Evolutionary conservation across 2,329 filamentous ascomycete genomes (phyloP).

Genomic region (Fusarium staphyleae): DNA sequence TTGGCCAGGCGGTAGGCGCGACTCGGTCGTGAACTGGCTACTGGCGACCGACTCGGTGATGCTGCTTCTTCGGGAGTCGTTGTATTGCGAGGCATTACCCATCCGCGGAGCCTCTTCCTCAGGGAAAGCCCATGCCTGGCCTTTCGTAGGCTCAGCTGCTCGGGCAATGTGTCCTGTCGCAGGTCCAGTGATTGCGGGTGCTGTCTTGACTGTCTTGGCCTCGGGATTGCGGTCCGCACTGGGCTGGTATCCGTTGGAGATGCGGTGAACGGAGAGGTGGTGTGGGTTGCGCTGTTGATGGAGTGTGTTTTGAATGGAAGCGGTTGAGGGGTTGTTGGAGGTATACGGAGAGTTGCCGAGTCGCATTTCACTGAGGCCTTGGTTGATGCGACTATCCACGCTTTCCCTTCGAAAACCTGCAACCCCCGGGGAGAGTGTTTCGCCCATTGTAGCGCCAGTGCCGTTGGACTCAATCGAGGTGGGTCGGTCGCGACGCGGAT

Average conservation of each 20-base stretch:
- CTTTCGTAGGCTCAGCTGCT: slow-evolving; percentile 80
- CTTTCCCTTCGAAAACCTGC: slow-evolving; percentile 71
- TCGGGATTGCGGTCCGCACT: slow-evolving; percentile 65
- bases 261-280: slow-evolving; percentile 61
- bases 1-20: slow-evolving; percentile 74
- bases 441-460: slow-evolving; percentile 43
- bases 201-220: slow-evolving; percentile 65
- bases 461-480: slow-evolving; percentile 47
- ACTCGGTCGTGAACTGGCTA: slow-evolving; percentile 80
- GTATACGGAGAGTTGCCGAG: slow-evolving; percentile 74
- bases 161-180: slow-evolving; percentile 70
- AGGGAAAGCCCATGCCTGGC: slow-evolving; percentile 84
- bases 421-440: slow-evolving; percentile 52
- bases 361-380: slow-evolving; percentile 72
- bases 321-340: slow-evolving; percentile 78
- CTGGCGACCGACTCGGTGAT: slow-evolving; percentile 80
- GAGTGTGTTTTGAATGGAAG: slow-evolving; percentile 75
- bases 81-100: slow-evolving; percentile 56
- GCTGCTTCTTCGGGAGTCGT: slow-evolving; percentile 76
- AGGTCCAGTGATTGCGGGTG: slow-evolving; percentile 78
- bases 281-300: slow-evolving; percentile 71
- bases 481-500: slow-evolving; percentile 54
- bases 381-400: slow-evolving; percentile 80
- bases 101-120: slow-evolving; percentile 70
- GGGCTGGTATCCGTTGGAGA: slow-evolving; percentile 71